These are phyloP conservation scores for Coniosporium tulheliwenetii DNA, from an alignment of 2,329 filamentous ascomycete genomes.

Conservation along the genomic window DNA sequence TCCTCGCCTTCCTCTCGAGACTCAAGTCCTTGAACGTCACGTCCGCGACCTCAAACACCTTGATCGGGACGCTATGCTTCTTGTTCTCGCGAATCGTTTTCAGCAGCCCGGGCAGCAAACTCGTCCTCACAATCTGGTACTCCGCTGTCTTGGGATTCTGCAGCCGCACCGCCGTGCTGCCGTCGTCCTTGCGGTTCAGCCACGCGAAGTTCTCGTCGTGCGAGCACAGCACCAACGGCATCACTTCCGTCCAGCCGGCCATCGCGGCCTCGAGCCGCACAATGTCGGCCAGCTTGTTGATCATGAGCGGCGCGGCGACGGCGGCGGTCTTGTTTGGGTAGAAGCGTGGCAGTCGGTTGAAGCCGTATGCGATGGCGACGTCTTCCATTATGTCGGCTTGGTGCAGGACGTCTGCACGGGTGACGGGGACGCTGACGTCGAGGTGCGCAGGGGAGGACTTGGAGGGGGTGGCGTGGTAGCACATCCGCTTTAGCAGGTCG, in stretches of 20 bases:
- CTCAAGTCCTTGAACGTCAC: constrained; percentile 78
- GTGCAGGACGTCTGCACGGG: constrained; percentile 85
- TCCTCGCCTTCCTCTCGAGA: constrained; percentile 72
- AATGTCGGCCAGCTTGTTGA: constrained; percentile 93
- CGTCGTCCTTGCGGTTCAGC: constrained; percentile 82
- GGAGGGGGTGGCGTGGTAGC: constrained; percentile 66
- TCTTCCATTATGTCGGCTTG: constrained; percentile 99
- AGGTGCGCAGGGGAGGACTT: constrained; percentile 47
- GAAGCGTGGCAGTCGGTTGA: constrained; percentile 82
- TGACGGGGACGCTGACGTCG: constrained; percentile 72
- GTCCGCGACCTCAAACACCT: constrained; percentile 83
- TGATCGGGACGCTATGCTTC: constrained; percentile 73
- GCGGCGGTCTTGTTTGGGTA: constrained; percentile 78
- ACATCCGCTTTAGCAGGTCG: constrained; percentile 76
- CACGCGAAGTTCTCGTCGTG: constrained; percentile 97
- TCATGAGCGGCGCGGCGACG: constrained; percentile 68
- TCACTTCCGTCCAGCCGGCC: constrained; percentile 90
- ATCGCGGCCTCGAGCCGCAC: constrained; percentile 79
- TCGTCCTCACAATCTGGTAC: constrained; percentile 86
- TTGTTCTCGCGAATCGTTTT: constrained; percentile 94
- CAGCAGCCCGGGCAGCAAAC: constrained; percentile 68
- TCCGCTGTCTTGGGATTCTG: constrained; percentile 88
- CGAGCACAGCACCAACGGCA: constrained; percentile 91
- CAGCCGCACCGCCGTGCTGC: constrained; percentile 65
- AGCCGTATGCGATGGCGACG: constrained; percentile 89